Conservation (phyloP, 345 rosid species). For the Nasturtium officinale region DNA sequence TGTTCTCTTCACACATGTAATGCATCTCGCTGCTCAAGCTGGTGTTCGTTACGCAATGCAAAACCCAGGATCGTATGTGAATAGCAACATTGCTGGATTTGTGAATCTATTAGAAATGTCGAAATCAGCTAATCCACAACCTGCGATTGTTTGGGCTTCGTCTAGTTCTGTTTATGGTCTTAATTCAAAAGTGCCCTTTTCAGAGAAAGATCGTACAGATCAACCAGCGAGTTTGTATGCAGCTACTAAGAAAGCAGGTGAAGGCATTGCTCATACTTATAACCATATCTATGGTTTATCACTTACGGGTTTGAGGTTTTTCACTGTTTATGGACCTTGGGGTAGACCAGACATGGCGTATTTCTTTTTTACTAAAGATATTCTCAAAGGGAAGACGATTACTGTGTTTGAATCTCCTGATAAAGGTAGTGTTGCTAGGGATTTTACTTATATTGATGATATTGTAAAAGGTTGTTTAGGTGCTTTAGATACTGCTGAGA, state of each 20-base stretch:
- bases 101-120: conserved; percentile 62
- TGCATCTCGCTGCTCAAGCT: conserved; percentile 73
- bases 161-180: conserved; percentile 73
- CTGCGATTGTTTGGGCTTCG: conserved; percentile 72
- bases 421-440: conserved; percentile 65
- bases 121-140: conserved; percentile 62
- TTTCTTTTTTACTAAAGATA: conserved; percentile 67
- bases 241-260: conserved; percentile 75
- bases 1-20: conserved; percentile 59
- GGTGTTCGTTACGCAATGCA: conserved; percentile 73
- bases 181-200: conserved; percentile 67
- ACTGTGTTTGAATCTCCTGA: conserved; percentile 54
- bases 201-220: conserved; percentile 65
- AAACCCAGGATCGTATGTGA: conserved; percentile 64
- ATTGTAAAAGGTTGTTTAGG: conserved; percentile 68
- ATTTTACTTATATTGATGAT: conserved; percentile 72
- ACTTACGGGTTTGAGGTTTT: conserved; percentile 62
- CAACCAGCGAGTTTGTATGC: conserved; percentile 69
- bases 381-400: conserved; percentile 56
- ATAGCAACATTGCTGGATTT: conserved; percentile 67
- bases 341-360: conserved; percentile 80
- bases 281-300: conserved; percentile 75
- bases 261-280: conserved; percentile 67
- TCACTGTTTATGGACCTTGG: conserved; percentile 79
- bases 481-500: conserved; percentile 65